Evolutionary conservation across 345 rosid genomes (phyloP).

Genomic region (Linum tenue): DNA sequence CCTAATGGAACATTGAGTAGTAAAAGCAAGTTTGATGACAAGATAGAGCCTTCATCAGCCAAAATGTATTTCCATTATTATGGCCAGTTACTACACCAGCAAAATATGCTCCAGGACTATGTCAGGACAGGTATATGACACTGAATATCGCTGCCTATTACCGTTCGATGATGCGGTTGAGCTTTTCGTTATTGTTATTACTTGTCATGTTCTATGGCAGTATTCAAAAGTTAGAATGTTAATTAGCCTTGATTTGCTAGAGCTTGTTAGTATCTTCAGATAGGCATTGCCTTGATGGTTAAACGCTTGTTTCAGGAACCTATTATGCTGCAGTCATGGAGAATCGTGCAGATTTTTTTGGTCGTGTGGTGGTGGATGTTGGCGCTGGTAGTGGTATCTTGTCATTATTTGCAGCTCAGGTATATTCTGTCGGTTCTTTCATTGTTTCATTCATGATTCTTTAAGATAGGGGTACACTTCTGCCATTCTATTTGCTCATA

Average conservation of each 20-base stretch:
- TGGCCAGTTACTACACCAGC: slow-evolving; percentile 94
- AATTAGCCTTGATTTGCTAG: not conserved
- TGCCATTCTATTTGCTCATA: slow-evolving; percentile 1
- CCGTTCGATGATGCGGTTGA: not conserved
- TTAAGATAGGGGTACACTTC: slow-evolving; percentile 1
- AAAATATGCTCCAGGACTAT: slow-evolving; percentile 96
- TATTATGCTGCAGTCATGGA: slow-evolving; percentile 97
- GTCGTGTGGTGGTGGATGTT: slow-evolving; percentile 89
- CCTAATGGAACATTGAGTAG: slow-evolving; percentile 45
- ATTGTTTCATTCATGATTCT: too few relatives aligned
- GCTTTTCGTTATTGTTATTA: too few relatives aligned
- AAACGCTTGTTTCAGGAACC: slow-evolving; percentile 51
- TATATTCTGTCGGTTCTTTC: slow-evolving; percentile 11
- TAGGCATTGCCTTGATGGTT: not conserved
- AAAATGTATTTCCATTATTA: slow-evolving; percentile 99
- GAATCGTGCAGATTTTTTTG: slow-evolving; percentile 81
- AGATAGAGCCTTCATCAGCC: slow-evolving; percentile 86
- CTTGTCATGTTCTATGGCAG: not conserved
- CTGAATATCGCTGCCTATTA: slow-evolving; percentile 6
- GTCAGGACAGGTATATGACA: slow-evolving; percentile 81
- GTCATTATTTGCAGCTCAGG: slow-evolving; percentile 99
- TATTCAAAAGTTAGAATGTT: too few relatives aligned
- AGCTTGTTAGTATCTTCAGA: not conserved
- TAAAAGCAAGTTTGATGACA: slow-evolving; percentile 77
- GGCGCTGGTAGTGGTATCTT: slow-evolving; percentile 99